These are phyloP conservation scores for Ophiosphaerella herpotricha DNA, from an alignment of 2,329 filamentous ascomycete genomes.

Conservation along the genomic window DNA sequence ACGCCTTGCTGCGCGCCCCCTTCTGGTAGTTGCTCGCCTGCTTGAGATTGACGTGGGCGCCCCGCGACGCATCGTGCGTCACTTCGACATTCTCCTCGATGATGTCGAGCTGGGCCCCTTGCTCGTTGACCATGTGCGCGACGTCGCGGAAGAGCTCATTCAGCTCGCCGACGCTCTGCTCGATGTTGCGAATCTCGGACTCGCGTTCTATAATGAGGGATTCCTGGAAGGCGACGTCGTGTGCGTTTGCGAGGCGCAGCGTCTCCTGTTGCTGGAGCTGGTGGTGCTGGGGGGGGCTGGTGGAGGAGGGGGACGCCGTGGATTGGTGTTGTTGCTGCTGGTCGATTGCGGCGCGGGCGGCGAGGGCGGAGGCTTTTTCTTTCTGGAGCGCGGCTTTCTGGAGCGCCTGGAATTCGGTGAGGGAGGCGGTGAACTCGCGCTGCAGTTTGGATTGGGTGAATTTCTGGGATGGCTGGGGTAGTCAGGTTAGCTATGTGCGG, in stretches of 20 bases:
- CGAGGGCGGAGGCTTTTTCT: slow-evolving; percentile 82
- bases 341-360: slow-evolving; percentile 77
- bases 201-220: slow-evolving; percentile 94
- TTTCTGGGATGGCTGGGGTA: slow-evolving; percentile 80
- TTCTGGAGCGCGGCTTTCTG: slow-evolving; percentile 91
- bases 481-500: too few relatives aligned
- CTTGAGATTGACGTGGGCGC: slow-evolving; percentile 83
- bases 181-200: slow-evolving; percentile 95
- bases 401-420: slow-evolving; percentile 90
- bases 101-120: slow-evolving; percentile 84
- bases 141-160: slow-evolving; percentile 98
- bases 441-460: slow-evolving; percentile 96
- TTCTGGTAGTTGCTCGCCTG: slow-evolving; percentile 92
- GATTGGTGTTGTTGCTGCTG: slow-evolving; percentile 30
- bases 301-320: slow-evolving; percentile 32
- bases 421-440: slow-evolving; percentile 85
- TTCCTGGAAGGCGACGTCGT: slow-evolving; percentile 97
- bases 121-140: slow-evolving; percentile 94
- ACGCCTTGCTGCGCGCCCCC: slow-evolving; percentile 91
- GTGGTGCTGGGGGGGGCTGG: slow-evolving; percentile 55
- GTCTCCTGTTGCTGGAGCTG: slow-evolving; percentile 71
- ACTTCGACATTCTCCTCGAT: slow-evolving; percentile 88
- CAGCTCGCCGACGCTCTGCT: slow-evolving; percentile 91
- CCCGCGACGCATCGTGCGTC: slow-evolving; percentile 78
- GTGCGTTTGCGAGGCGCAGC: slow-evolving; percentile 81